phyloP scores from a whole-genome alignment of 768 basidiomycete species.

The Pisolithus albus region DNA sequence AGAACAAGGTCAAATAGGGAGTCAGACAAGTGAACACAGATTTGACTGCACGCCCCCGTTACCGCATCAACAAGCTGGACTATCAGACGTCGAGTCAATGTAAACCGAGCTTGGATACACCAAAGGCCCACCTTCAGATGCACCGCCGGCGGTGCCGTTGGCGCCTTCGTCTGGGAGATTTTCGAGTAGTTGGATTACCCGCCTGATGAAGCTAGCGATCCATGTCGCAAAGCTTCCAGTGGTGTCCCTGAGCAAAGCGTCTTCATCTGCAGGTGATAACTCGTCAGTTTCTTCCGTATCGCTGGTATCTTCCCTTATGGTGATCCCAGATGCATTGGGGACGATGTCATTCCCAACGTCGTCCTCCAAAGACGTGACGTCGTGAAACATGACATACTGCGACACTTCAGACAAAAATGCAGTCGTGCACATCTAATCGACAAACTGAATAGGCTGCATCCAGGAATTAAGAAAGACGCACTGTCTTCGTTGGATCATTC shows the following conservation, averaged over 20 bases:
- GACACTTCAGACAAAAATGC: slow-evolving; percentile 58
- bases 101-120: slow-evolving; percentile 72
- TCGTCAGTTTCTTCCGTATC: not conserved
- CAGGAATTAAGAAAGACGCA: slow-evolving; percentile 56
- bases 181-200: slow-evolving; percentile 78
- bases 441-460: not conserved
- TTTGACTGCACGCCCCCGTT: slow-evolving; percentile 62
- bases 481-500: slow-evolving; percentile 78
- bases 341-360: slow-evolving; percentile 40
- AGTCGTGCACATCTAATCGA: slow-evolving; percentile 38
- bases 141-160: slow-evolving; percentile 79
- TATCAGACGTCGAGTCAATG: slow-evolving; percentile 52
- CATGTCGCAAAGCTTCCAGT: slow-evolving; percentile 77
- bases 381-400: slow-evolving; percentile 49
- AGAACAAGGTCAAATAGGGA: slow-evolving; percentile 78
- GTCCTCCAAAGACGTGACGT: slow-evolving; percentile 47
- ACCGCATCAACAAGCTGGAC: slow-evolving; percentile 75
- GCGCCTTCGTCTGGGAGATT: slow-evolving; percentile 96
- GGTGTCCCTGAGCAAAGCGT: slow-evolving; percentile 60
- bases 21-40: slow-evolving; percentile 63
- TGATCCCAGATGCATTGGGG: slow-evolving; percentile 42
- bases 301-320: not conserved
- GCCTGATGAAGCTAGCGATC: slow-evolving; percentile 70
- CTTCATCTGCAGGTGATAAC: slow-evolving; percentile 59
- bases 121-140: slow-evolving; percentile 46